phyloP scores from a whole-genome alignment of 108 stramenopile genomes.

The Nannochloropsis oceanica region DNA sequence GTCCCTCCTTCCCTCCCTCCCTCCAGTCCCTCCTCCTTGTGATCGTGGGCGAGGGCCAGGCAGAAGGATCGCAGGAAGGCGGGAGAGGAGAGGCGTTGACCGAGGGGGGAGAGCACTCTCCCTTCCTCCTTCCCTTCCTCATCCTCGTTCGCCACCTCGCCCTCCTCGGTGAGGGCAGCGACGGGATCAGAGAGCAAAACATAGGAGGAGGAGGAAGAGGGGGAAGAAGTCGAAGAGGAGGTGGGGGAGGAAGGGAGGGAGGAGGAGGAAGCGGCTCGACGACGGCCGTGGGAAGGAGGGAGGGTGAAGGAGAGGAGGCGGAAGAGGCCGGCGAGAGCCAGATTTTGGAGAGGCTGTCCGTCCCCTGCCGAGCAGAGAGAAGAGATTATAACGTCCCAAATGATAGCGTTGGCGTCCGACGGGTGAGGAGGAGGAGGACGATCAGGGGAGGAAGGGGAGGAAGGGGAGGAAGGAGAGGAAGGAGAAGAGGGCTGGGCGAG shows the following conservation, averaged over 20 bases:
- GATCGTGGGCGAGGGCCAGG: neutral
- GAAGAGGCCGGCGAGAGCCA: slow-evolving; percentile 9
- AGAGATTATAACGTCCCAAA: slow-evolving; percentile 3
- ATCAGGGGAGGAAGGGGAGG: neutral
- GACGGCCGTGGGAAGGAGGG: no score
- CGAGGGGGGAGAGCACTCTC: no score
- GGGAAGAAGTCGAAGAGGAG: neutral
- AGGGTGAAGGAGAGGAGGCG: slow-evolving; percentile 13
- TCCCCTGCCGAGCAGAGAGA: slow-evolving; percentile 13
- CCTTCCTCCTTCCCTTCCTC: no score
- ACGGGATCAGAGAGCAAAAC: no score
- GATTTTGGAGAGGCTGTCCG: slow-evolving; percentile 23
- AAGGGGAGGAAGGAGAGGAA: neutral
- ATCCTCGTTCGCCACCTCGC: no score
- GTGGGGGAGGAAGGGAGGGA: no score
- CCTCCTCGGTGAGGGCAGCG: no score
- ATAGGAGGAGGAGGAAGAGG: neutral
- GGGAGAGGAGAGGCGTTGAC: no score
- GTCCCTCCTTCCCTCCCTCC: no score
- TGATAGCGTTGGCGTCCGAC: neutral
- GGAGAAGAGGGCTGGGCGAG: slow-evolving; percentile 1
- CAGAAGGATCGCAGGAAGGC: neutral
- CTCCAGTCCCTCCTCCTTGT: neutral
- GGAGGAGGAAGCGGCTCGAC: no score
- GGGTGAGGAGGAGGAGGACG: neutral